Conservation (phyloP, 2,329 filamentous ascomycete genomes). For the Neospermospora avenae region DNA sequence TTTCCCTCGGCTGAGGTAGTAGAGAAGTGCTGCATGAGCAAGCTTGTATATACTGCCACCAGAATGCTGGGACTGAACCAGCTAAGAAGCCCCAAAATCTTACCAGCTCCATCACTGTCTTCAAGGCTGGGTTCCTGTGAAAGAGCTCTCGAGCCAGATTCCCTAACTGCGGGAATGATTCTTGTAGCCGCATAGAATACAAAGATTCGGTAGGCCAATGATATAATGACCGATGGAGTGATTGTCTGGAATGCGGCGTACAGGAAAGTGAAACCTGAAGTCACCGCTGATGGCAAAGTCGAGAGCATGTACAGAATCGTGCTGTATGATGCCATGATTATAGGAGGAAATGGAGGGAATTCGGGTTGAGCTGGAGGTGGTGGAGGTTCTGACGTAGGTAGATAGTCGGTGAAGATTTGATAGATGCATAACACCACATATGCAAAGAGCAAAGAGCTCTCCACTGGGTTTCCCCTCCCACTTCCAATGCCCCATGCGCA, state of each 20-base stretch:
- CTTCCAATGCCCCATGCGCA: conserved; percentile 93
- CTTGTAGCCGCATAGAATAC: conserved; percentile 94
- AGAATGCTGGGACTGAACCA: conserved; percentile 95
- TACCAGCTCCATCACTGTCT: conserved; percentile 78
- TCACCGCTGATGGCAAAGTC: conserved; percentile 76
- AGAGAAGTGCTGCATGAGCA: conserved; percentile 93
- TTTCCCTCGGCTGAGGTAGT: conserved; percentile 61
- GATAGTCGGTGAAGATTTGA: conserved; percentile 98
- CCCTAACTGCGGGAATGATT: conserved; percentile 90
- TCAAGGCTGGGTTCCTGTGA: conserved; percentile 83
- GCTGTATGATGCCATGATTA: conserved; percentile 98
- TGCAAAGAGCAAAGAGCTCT: conserved; percentile 91
- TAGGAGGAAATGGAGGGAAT: conserved; percentile 91
- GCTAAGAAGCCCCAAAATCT: conserved; percentile 76
- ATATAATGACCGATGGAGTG: conserved; percentile 93
- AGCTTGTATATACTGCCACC: conserved; percentile 92
- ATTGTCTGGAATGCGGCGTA: conserved; percentile 93
- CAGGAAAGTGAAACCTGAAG: conserved; percentile 80
- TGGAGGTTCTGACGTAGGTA: conserved; percentile 60
- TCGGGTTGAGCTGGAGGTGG: conserved; percentile 67
- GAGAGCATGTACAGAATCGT: conserved; percentile 82
- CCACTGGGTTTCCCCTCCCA: conserved; percentile 89
- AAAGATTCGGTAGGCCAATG: conserved; percentile 86
- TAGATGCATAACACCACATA: conserved; percentile 99
- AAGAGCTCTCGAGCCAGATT: conserved; percentile 77